A percentile compares a stretch with the other conserved stretches of the same genome.
phyloP scores from a whole-genome alignment of 352 stramenopile species.

The Globisporangium spinosum region DNA sequence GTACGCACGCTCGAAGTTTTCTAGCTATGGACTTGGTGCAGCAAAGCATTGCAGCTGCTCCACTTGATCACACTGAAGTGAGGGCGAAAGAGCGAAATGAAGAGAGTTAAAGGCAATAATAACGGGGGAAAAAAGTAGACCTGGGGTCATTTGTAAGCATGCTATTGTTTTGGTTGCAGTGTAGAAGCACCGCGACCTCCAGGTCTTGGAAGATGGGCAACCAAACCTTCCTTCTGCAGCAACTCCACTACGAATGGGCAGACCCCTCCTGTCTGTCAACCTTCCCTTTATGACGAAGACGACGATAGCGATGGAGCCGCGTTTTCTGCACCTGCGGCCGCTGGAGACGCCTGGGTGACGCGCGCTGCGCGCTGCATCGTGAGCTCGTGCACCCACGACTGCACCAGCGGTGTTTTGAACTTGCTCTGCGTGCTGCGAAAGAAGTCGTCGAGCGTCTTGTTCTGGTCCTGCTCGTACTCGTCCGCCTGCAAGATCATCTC shows the following conservation, averaged over 20 bases:
- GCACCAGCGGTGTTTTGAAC: conserved; percentile 76
- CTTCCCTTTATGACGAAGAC: neutral
- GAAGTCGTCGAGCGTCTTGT: conserved; percentile 64
- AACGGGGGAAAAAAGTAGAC: too few species aligned
- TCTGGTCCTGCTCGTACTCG: conserved; percentile 86
- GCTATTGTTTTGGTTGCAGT: too few species aligned
- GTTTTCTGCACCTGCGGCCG: conserved; percentile 3
- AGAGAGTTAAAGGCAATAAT: too few species aligned
- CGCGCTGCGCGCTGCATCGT: conserved; percentile 45
- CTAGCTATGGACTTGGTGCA: too few species aligned
- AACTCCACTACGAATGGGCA: neutral
- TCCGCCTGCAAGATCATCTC: conserved; percentile 94
- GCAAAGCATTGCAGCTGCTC: too few species aligned
- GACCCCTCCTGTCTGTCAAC: neutral
- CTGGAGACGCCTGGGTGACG: conserved; percentile 17
- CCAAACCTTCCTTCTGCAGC: too few species aligned
- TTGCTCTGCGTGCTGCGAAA: conserved; percentile 81
- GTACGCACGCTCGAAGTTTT: too few species aligned
- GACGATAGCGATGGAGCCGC: neutral
- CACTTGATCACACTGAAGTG: too few species aligned
- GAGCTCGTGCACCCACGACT: conserved; percentile 72
- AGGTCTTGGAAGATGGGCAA: neutral
- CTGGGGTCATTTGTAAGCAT: too few species aligned
- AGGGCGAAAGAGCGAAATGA: too few species aligned
- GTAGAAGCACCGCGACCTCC: too few species aligned